Base-by-base conservation (phyloP, 1,284 basidiomycete species). In the Boletus holoroseus region DNA sequence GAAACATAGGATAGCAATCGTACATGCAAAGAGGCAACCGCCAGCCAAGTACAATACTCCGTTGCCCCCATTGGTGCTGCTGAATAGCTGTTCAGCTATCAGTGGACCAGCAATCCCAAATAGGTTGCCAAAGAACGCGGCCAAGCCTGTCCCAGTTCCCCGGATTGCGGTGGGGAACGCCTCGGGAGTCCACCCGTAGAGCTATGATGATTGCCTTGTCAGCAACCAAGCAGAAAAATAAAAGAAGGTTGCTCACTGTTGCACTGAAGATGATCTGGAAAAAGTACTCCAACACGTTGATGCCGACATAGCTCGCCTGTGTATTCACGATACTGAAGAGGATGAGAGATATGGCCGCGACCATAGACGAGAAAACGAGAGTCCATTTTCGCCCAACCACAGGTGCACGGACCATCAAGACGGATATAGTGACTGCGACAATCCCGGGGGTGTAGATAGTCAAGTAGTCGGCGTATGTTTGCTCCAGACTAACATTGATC, bases 101-200 rank as follows among this genome's bases (percentile, higher is more conserved):
- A 50, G n/a, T 7, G 53, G 50, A 4, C 39, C 50, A 15, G 11
- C 31, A 7, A 55, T 56, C 4, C 37, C 49, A 35, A 58, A 4
- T 0, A 58, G 0, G 5, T 16, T 37, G 20, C 32, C 56, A 28
- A 47, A 47, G 18, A 47, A 50, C n/a, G n/a, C n/a, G n/a, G n/a
- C n/a, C n/a, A n/a, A n/a, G n/a, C n/a, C n/a, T n/a, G n/a, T n/a
- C n/a, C n/a, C n/a, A n/a, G n/a, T n/a, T n/a, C n/a, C n/a, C n/a
- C n/a, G n/a, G n/a, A n/a, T n/a, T n/a, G n/a, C 1, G 32, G 39
- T 6, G 31, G 58, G 58, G 20, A 59, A 59, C 5, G 58, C 48
- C 24, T 59, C 58, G 3, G 59, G 59, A 9, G 50, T 59, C 59
- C 58, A 59, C 26, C 58, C 59, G n/a, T n/a, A n/a, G n/a, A n/a